phyloP scores from a whole-genome alignment of 2,329 filamentous ascomycete genomes.

The Neonectria hederae region DNA sequence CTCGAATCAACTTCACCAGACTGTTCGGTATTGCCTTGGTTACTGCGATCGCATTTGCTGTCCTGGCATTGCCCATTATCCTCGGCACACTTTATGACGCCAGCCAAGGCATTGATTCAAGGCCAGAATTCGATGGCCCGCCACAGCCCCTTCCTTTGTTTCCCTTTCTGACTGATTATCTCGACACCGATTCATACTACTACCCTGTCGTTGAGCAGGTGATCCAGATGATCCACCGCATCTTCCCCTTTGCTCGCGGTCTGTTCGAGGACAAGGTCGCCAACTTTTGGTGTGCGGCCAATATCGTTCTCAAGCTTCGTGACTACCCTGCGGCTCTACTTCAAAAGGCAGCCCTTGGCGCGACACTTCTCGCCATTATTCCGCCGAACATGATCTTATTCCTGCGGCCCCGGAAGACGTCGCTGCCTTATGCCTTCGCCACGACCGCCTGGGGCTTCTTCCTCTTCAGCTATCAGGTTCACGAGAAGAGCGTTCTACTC shows the following conservation, averaged over 20 bases:
- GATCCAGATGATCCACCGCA: slow-evolving; percentile 85
- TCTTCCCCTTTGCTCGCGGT: slow-evolving; percentile 95
- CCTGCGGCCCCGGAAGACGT: slow-evolving; percentile 76
- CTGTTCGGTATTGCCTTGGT: slow-evolving; percentile 79
- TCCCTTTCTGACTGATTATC: slow-evolving; percentile 63
- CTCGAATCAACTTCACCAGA: slow-evolving; percentile 71
- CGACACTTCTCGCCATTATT: slow-evolving; percentile 79
- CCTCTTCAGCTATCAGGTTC: slow-evolving; percentile 96
- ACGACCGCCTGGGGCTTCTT: slow-evolving; percentile 96
- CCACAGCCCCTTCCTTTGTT: slow-evolving; percentile 71
- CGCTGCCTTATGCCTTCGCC: slow-evolving; percentile 83
- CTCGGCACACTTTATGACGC: slow-evolving; percentile 75
- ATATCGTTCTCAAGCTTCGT: slow-evolving; percentile 88
- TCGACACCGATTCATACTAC: slow-evolving; percentile 73
- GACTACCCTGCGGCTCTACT: slow-evolving; percentile 76
- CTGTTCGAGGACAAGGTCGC: slow-evolving; percentile 99
- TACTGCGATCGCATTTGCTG: slow-evolving; percentile 76
- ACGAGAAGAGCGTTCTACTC: slow-evolving; percentile 95
- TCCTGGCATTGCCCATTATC: slow-evolving; percentile 80
- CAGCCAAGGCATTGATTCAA: slow-evolving; percentile 68
- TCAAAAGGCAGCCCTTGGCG: slow-evolving; percentile 77
- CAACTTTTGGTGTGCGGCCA: slow-evolving; percentile 95
- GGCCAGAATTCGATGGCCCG: slow-evolving; percentile 65
- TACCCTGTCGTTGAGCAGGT: slow-evolving; percentile 82
- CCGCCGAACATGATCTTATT: slow-evolving; percentile 85